Percentiles rank a stretch among this genome's conserved stretches.
These are phyloP conservation scores for Ogataea parapolymorpha DNA, from an alignment of 805 yeast species.

Conservation along the genomic window DNA sequence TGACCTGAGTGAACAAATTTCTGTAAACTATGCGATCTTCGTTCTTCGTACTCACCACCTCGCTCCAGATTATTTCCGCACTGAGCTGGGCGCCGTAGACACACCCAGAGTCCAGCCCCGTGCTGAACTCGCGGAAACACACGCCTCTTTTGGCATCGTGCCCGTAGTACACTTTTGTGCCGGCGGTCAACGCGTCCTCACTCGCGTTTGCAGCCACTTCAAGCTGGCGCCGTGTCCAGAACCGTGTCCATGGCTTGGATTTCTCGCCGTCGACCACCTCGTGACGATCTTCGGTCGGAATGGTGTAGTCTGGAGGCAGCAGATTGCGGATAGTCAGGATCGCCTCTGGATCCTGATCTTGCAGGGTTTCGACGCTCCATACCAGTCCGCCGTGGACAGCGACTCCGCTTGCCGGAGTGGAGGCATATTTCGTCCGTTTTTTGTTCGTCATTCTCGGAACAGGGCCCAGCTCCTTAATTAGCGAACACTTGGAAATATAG, in stretches of 20 bases:
- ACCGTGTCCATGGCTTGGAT: constrained; percentile 33
- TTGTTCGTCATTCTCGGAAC: constrained; percentile 43
- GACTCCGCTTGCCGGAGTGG: constrained; percentile 37
- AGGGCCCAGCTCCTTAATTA: constrained; percentile 59
- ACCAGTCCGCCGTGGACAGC: constrained; percentile 84
- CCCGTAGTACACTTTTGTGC: constrained; percentile 66
- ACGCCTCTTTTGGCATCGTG: constrained; percentile 85
- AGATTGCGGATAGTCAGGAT: constrained; percentile 68
- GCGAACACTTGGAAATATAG: constrained; percentile 60
- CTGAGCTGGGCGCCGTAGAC: constrained; percentile 67
- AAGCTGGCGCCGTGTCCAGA: constrained; percentile 30
- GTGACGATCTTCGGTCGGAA: constrained; percentile 46
- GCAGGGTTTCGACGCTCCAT: constrained; percentile 53
- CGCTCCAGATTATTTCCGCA: constrained; percentile 53
- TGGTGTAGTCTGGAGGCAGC: constrained; percentile 59
- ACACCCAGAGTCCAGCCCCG: constrained; percentile 84
- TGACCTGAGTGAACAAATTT: constrained; percentile 27
- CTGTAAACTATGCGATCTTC: constrained; percentile 24
- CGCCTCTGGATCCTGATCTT: constrained; percentile 58
- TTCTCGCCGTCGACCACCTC: constrained; percentile 27
- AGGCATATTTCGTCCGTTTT: constrained; percentile 22
- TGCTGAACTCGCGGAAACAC: constrained; percentile 57
- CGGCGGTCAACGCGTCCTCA: constrained; percentile 19
- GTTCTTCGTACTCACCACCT: constrained; percentile 15
- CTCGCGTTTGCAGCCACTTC: constrained; percentile 7